These are phyloP conservation scores for Penicillium sp. DNA, from an alignment of 2,329 filamentous ascomycete species.

Conservation along the genomic window DNA sequence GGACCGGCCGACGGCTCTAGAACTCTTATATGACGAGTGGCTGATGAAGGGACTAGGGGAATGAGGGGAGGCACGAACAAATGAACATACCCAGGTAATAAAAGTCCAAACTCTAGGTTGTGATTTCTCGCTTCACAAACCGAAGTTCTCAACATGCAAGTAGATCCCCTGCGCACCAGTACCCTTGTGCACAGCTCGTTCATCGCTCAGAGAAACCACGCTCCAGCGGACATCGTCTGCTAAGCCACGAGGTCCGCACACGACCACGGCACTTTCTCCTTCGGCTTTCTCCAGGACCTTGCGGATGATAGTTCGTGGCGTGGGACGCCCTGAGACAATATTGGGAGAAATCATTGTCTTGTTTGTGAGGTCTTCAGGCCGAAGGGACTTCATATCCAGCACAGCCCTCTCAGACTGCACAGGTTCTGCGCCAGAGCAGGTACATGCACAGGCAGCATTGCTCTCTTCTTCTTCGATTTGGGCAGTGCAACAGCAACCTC, in stretches of 20 bases:
- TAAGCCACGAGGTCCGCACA: conserved; percentile 58
- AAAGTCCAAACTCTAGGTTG: background rate
- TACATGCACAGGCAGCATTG: conserved; percentile 35
- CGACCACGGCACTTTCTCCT: conserved; percentile 62
- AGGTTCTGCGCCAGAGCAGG: conserved; percentile 32
- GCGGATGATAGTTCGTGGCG: conserved; percentile 51
- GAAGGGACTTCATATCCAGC: conserved; percentile 1
- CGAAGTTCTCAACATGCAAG: conserved; percentile 59
- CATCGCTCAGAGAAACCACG: conserved; percentile 59
- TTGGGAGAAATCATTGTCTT: conserved; percentile 3
- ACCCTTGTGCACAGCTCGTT: conserved; percentile 65
- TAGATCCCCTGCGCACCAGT: conserved; percentile 64
- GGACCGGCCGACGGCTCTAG: too few species aligned
- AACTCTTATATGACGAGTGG: too few species aligned
- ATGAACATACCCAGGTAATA: background rate
- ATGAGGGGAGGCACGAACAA: too few species aligned
- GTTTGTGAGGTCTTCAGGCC: background rate
- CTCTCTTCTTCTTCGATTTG: conserved; percentile 48
- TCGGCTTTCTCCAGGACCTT: conserved; percentile 56
- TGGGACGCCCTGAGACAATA: conserved; percentile 53
- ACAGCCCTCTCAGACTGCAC: conserved; percentile 8
- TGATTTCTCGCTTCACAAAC: conserved; percentile 30
- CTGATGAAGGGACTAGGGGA: too few species aligned
- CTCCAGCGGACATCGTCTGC: conserved; percentile 54
- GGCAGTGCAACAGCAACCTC: conserved; percentile 50